A percentile compares a stretch with the other conserved stretches of the same genome.
These are phyloP conservation scores for Monosporascus sp. DNA, from an alignment of 2,329 filamentous ascomycete genomes.

Conservation along the genomic window DNA sequence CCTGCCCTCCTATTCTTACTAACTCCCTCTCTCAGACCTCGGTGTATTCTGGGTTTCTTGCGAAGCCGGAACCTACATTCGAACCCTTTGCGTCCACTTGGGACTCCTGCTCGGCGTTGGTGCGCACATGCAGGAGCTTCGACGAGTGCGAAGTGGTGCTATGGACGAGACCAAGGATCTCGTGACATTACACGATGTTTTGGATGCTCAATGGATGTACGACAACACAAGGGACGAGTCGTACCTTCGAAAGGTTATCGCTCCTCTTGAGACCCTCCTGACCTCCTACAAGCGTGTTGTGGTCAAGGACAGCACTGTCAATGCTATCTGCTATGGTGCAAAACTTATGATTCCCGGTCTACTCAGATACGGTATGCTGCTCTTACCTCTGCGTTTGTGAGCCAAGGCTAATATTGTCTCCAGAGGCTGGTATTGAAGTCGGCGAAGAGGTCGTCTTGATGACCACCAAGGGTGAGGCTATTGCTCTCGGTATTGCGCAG, in stretches of 20 bases:
- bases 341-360: conserved; percentile 99
- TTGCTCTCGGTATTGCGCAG: conserved; percentile 90
- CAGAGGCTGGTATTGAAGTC: conserved; percentile 84
- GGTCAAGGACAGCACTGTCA: conserved; percentile 94
- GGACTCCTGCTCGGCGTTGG: conserved; percentile 73
- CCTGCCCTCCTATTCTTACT: not conserved
- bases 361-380: conserved; percentile 71
- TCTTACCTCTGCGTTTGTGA: not conserved
- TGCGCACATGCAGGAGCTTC: conserved; percentile 96
- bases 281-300: conserved; percentile 94
- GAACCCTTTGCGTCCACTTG: conserved; percentile 94
- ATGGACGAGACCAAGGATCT: conserved; percentile 88
- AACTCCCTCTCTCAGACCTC: conserved; percentile 45
- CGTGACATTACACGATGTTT: conserved; percentile 90
- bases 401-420: conserved; percentile 6
- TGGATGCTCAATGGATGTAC: conserved; percentile 93
- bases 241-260: conserved; percentile 85
- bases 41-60: conserved; percentile 99
- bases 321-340: conserved; percentile 96
- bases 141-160: conserved; percentile 86
- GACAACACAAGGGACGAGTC: conserved; percentile 96
- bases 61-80: conserved; percentile 97
- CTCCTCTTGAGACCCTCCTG: conserved; percentile 86
- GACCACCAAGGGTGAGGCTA: conserved; percentile 98
- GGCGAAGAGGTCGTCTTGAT: conserved; percentile 97